Base-by-base conservation (phyloP, 352 stramenopile genomes). In the Pilasporangium apinafurcum region DNA sequence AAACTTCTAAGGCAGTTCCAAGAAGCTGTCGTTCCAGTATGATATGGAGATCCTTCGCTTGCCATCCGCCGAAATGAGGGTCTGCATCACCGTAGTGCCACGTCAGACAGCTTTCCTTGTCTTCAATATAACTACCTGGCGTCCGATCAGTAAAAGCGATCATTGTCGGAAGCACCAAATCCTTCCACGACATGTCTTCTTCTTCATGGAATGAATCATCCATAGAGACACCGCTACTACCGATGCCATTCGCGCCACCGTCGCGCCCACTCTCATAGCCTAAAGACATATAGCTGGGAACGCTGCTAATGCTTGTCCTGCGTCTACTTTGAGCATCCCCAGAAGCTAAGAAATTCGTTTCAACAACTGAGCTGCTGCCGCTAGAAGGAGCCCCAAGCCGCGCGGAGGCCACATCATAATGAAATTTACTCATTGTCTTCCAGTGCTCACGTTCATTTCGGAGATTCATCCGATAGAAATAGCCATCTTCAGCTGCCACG, bases 41-140 rank as follows among this genome's bases (percentile, higher is more conserved):
- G 37, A 94, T 93, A 57, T 94, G 84, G 59, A 96, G 65, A 44
- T 96, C 83, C 51, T 94, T 94, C 18, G 85, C 75, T 48, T 96
- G 83, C 84, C 84, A 95, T 17, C 65, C 70, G 3, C 83, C 82
- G 58, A 95, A 95, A 50, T 95, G 75, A 10, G 71, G 66, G 33
- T 95, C 83, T 0, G 83, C 80, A 38, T 93, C 82, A 14, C 60
- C 68, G 47, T 94, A 95, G 45, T 95, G 83, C 84, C 84, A 95
- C 37, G 83, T 92, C 36, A 95, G 51, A 16, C 76, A 91, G 44
- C 72, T 85, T 54, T 91, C 76, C 43, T 91, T 91, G 67, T 85
- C 72, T 66, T 91, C 76, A 39, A 91, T 87, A 52, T 86, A 87
- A 26, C 70, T 87, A 30, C 79, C 79, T 4, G 79, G 79, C 6